Percentiles rank a stretch among this genome's conserved stretches.
These are phyloP conservation scores for Coccomyxa sp. DNA, from an alignment of 139 green algal genomes.

Conservation along the genomic window DNA sequence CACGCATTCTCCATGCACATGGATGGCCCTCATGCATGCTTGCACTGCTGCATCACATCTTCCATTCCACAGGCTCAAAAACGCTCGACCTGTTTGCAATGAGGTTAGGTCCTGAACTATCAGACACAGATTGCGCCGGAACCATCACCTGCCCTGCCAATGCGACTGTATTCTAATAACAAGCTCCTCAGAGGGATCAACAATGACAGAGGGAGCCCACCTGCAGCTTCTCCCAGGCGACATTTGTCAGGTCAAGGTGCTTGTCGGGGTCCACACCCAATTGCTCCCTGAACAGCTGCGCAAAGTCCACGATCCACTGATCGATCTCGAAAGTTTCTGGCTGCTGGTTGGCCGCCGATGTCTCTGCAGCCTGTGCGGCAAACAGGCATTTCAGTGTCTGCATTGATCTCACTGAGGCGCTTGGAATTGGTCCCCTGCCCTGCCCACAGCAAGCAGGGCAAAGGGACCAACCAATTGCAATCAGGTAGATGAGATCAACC, in stretches of 20 bases:
- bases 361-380: slow-evolving; percentile 9
- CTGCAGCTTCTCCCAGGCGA: slow-evolving; percentile 22
- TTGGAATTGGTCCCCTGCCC: not conserved
- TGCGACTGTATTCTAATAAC: too few relatives aligned
- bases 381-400: not conserved
- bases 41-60: too few relatives aligned
- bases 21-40: too few relatives aligned
- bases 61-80: too few relatives aligned
- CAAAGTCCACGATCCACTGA: slow-evolving; percentile 90
- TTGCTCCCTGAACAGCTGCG: slow-evolving; percentile 73
- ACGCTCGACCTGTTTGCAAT: too few relatives aligned
- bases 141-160: too few relatives aligned
- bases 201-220: not conserved
- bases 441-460: not conserved
- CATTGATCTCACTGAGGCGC: not conserved
- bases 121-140: too few relatives aligned
- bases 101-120: too few relatives aligned
- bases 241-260: slow-evolving; percentile 59
- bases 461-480: not conserved
- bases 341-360: slow-evolving; percentile 4
- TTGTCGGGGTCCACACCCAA: slow-evolving; percentile 65
- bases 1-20: too few relatives aligned
- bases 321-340: slow-evolving; percentile 53
- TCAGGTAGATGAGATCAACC: not conserved
- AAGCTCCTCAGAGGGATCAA: too few relatives aligned